Evolutionary conservation across 2,329 filamentous ascomycete genomes (phyloP).

Genomic region (Exophiala mesophila): DNA sequence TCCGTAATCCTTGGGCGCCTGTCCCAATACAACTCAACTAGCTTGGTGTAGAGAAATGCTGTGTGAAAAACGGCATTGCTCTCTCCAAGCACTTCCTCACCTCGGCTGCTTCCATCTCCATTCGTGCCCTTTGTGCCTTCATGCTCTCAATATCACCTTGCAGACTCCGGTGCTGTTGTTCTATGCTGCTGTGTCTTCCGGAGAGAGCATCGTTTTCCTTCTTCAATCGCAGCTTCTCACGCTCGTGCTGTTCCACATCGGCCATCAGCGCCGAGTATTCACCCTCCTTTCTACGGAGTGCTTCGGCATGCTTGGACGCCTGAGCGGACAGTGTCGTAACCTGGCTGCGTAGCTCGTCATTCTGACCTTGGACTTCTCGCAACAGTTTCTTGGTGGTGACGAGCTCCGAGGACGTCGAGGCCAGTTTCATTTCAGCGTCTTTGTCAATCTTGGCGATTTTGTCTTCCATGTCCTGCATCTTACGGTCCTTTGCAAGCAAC

Average conservation of each 20-base stretch:
- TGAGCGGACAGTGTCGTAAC: conserved; percentile 83
- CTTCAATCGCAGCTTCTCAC: conserved; percentile 72
- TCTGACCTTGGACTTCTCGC: conserved; percentile 72
- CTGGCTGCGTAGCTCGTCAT: conserved; percentile 75
- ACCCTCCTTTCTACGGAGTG: conserved; percentile 89
- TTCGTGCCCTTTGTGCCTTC: conserved; percentile 74
- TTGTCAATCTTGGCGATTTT: conserved; percentile 82
- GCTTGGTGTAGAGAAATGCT: conserved; percentile 21
- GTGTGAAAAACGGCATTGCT: conserved; percentile 58
- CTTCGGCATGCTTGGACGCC: conserved; percentile 90
- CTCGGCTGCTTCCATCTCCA: conserved; percentile 84
- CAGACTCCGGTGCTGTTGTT: conserved; percentile 70
- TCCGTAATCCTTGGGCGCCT: too few relatives aligned
- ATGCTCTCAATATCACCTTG: conserved; percentile 85
- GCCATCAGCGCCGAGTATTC: conserved; percentile 79
- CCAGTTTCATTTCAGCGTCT: conserved; percentile 80
- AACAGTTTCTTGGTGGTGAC: conserved; percentile 68
- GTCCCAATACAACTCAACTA: too few relatives aligned
- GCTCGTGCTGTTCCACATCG: conserved; percentile 77
- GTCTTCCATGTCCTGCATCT: conserved; percentile 77
- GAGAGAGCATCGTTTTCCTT: conserved; percentile 68
- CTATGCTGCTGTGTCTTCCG: conserved; percentile 72
- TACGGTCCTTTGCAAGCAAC: conserved; percentile 80
- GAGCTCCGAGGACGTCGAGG: conserved; percentile 72
- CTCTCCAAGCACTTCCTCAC: conserved; percentile 81